These are phyloP conservation scores for Lantana camara DNA, from an alignment of 257 asterid genomes.

Conservation along the genomic window DNA sequence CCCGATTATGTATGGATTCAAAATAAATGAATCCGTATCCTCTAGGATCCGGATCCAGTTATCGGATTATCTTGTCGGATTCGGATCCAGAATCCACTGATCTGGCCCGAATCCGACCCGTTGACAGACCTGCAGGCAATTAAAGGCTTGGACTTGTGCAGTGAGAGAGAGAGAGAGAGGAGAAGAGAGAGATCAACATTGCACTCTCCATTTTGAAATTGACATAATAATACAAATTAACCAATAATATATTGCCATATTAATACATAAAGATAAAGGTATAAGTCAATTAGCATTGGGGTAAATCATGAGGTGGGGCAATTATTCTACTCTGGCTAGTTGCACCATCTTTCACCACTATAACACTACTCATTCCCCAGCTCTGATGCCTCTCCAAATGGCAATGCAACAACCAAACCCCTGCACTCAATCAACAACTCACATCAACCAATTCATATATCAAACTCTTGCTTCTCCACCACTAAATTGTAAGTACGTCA, in stretches of 20 bases:
- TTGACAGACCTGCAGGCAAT: too few species aligned
- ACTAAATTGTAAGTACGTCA: not conserved
- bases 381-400: slow-evolving; percentile 63
- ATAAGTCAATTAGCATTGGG: slow-evolving; percentile 32
- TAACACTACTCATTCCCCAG: slow-evolving; percentile 53
- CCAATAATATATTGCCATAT: too few species aligned
- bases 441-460: not conserved
- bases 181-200: not conserved
- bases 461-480: too few species aligned
- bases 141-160: too few species aligned
- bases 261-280: too few species aligned
- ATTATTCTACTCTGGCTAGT: slow-evolving; percentile 37
- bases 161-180: not conserved
- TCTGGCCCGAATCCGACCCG: too few species aligned
- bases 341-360: slow-evolving; percentile 51
- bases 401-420: slow-evolving; percentile 62
- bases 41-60: too few species aligned
- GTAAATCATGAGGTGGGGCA: slow-evolving; percentile 50
- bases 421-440: slow-evolving; percentile 29
- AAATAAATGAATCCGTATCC: too few species aligned
- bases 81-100: too few species aligned
- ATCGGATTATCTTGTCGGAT: too few species aligned
- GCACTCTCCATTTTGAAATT: not conserved
- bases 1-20: too few species aligned
- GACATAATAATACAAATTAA: not conserved